A percentile compares a stretch with the other conserved stretches of the same genome.
Conservation (phyloP, 306 rosid genomes). For the Rosa chinensis region DNA sequence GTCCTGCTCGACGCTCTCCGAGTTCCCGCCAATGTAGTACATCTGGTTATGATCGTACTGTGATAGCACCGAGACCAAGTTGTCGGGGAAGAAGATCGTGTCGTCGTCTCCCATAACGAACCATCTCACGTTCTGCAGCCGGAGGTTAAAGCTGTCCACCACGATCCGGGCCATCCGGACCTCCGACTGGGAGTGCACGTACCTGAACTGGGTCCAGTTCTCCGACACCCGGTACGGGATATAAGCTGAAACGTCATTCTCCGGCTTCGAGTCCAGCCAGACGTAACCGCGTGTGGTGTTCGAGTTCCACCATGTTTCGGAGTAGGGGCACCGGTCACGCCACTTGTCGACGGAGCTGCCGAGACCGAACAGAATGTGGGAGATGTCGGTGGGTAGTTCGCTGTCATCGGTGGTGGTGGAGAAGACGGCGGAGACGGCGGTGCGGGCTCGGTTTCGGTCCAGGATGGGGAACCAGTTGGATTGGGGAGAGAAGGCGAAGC, state of each 20-base stretch:
- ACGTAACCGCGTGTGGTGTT: conserved; percentile 62
- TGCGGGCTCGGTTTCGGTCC: not conserved
- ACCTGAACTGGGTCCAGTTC: conserved; percentile 24
- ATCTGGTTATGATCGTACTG: conserved; percentile 64
- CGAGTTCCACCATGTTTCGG: conserved; percentile 72
- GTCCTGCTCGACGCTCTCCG: conserved; percentile 94
- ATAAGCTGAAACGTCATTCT: not conserved
- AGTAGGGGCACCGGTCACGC: conserved; percentile 51
- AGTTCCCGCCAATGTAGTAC: conserved; percentile 82
- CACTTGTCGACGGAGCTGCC: conserved; percentile 72
- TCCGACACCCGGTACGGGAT: conserved; percentile 49
- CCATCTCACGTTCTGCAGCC: conserved; percentile 78
- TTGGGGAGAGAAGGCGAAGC: conserved; percentile 47
- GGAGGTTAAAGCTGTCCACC: conserved; percentile 61
- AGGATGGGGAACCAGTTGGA: conserved; percentile 49
- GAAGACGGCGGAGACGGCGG: conserved; percentile 5
- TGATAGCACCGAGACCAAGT: conserved; percentile 68
- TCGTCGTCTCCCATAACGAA: conserved; percentile 99
- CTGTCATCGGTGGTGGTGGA: not conserved
- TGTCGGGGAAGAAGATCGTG: conserved; percentile 71
- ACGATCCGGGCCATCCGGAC: conserved; percentile 87
- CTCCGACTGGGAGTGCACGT: conserved; percentile 48
- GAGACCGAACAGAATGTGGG: conserved; percentile 82
- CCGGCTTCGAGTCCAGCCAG: conserved; percentile 68
- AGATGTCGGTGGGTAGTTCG: conserved; percentile 51